phyloP scores from a whole-genome alignment of 2,329 filamentous ascomycete species.

The Calonectria ilicicola region DNA sequence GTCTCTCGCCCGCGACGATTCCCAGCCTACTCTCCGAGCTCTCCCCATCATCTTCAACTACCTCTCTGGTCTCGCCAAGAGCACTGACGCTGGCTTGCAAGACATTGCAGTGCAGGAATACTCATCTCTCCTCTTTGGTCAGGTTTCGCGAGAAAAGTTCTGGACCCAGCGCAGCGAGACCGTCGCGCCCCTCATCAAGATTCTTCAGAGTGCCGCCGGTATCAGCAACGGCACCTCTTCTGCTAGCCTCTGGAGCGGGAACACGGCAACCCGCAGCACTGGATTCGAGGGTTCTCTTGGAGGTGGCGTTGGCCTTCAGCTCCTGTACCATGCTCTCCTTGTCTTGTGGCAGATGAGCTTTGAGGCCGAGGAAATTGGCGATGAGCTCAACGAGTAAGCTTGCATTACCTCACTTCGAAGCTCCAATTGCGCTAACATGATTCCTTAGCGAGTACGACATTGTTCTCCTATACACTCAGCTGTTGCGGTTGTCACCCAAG shows the following conservation, averaged over 20 bases:
- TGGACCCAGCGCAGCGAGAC: slow-evolving; percentile 94
- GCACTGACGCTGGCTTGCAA: slow-evolving; percentile 88
- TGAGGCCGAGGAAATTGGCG: slow-evolving; percentile 79
- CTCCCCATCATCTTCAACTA: slow-evolving; percentile 88
- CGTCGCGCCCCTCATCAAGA: slow-evolving; percentile 82
- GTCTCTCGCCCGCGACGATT: slow-evolving; percentile 72
- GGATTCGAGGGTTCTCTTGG: slow-evolving; percentile 74
- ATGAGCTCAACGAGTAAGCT: slow-evolving; percentile 87
- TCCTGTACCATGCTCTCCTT: slow-evolving; percentile 93
- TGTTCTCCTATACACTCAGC: slow-evolving; percentile 89
- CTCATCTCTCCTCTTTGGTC: slow-evolving; percentile 84
- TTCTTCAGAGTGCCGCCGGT: slow-evolving; percentile 83
- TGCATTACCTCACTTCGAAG: neutral
- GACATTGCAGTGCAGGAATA: slow-evolving; percentile 96
- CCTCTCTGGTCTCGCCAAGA: slow-evolving; percentile 85
- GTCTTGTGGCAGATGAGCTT: slow-evolving; percentile 98
- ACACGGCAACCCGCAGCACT: slow-evolving; percentile 64
- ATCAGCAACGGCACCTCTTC: slow-evolving; percentile 73
- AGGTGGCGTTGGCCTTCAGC: slow-evolving; percentile 89
- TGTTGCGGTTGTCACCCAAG: slow-evolving; percentile 92
- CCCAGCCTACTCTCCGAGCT: slow-evolving; percentile 77
- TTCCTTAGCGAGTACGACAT: slow-evolving; percentile 88
- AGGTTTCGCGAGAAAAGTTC: slow-evolving; percentile 82
- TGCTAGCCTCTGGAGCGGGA: slow-evolving; percentile 72
- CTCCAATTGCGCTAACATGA: slow-evolving; percentile 29